Percentiles rank a stretch among this genome's conserved stretches.
phyloP scores from a whole-genome alignment of 371 early-diverging fungal genomes.

The Rhizomucor pusillus region DNA sequence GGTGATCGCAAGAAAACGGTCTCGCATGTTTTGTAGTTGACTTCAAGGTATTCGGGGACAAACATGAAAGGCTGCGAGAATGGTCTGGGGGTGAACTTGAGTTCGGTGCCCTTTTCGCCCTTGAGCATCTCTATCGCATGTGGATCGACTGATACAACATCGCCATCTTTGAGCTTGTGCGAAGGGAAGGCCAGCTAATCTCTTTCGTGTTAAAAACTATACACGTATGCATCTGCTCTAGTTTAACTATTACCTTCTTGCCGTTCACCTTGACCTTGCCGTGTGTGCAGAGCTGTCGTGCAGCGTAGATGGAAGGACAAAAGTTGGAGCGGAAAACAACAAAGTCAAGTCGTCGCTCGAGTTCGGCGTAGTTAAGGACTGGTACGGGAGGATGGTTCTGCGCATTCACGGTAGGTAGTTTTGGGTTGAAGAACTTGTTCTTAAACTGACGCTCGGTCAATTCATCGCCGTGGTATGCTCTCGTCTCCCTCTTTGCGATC shows the following conservation, averaged over 20 bases:
- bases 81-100: conserved; percentile 71
- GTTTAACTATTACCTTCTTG: conserved; percentile 56
- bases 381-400: conserved; percentile 75
- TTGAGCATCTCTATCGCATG: conserved; percentile 71
- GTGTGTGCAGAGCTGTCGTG: conserved; percentile 78
- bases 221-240: too few relatives aligned
- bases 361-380: conserved; percentile 80
- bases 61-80: conserved; percentile 96
- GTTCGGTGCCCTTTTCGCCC: conserved; percentile 52
- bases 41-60: conserved; percentile 95
- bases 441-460: conserved; percentile 86
- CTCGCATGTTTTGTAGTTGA: conserved; percentile 91
- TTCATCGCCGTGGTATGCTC: conserved; percentile 91
- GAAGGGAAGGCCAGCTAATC: conserved; percentile 69
- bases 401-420: conserved; percentile 68
- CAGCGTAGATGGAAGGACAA: conserved; percentile 81
- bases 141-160: conserved; percentile 86
- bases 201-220: background rate
- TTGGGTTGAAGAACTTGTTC: conserved; percentile 64
- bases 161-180: conserved; percentile 83
- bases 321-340: conserved; percentile 91
- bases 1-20: conserved; percentile 87
- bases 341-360: conserved; percentile 91
- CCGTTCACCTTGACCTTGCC: conserved; percentile 94
- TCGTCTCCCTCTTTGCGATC: conserved; percentile 89